Evolutionary conservation across 2,329 filamentous ascomycete species (phyloP), one percentile per base, ranked within the genome.

Genomic region (Ramichloridium luteum): DNA sequence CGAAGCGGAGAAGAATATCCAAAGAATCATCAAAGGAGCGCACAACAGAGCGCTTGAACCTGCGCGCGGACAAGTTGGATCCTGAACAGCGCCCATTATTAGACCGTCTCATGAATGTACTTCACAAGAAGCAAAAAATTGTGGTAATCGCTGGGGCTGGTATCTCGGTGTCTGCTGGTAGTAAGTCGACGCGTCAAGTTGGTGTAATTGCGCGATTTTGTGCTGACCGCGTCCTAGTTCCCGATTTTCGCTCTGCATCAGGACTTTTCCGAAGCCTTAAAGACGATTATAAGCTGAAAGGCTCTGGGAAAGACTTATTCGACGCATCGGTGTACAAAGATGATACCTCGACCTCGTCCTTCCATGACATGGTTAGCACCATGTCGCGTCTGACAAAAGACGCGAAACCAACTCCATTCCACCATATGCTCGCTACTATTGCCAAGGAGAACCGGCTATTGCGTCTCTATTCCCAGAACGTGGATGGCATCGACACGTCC

Each of bases 271-370:
- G 77, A 37, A 81, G 80, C 12, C 67, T 93, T 15, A 80, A 82
- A 43, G 79, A 74, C 39, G 79, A 93, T 52, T 83, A 94, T 59
- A 92, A 90, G 46, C 67, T 94, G 40, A 93, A 93, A 55, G 74
- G 80, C 13, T 94, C 90, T 0, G 90, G 90, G 31, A 94, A 96
- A 58, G 78, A 93, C 45, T 70, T 98, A 1, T 98, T 98, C 53
- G 90, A 98, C 60, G 90, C 90, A 31, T 93, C 88, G 5, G 90
- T 98, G 32, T 98, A 98, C 64, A 86, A 84, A 57, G 82, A 93
- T 62, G 79, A 92, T 54, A 70, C 72, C 13, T 82, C 86, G 9
- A 96, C 88, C 1, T 77, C 80, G 14, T 83, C 80, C 8, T 98
- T 98, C 56, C 90, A 98, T 58, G 77, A 80, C 53, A 96, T 98